Evolutionary conservation across 2,329 filamentous ascomycete genomes (phyloP).

Genomic region (Cytospora paraplurivora): DNA sequence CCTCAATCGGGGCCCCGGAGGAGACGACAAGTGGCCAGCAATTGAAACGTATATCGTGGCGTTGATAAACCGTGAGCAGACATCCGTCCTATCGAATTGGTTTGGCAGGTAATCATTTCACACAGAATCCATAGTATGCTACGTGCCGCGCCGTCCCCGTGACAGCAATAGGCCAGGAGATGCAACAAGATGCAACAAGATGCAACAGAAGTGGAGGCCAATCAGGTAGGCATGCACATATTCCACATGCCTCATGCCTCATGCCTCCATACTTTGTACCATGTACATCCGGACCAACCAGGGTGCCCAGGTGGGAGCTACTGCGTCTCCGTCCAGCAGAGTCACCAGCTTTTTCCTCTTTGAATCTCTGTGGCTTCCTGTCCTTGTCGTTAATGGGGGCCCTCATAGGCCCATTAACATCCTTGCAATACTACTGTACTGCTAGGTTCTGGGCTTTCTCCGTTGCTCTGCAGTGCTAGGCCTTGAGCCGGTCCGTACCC

Average conservation of each 20-base stretch:
- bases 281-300: constrained; percentile 30
- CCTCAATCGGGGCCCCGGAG: not conserved
- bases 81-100: constrained; percentile 23
- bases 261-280: constrained; percentile 16
- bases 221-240: constrained; percentile 19
- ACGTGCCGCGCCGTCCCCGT: constrained; percentile 21
- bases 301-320: constrained; percentile 33
- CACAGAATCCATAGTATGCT: not conserved
- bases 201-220: constrained; percentile 31
- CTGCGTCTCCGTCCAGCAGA: constrained; percentile 40
- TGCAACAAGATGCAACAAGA: not conserved
- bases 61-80: constrained; percentile 10
- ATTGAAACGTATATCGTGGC: constrained; percentile 17
- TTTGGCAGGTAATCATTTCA: constrained; percentile 17
- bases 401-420: constrained; percentile 38
- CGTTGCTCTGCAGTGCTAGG: constrained; percentile 40
- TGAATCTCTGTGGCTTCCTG: constrained; percentile 34
- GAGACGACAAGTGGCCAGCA: constrained; percentile 15
- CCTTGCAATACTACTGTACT: constrained; percentile 33
- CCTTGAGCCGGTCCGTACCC: constrained; percentile 48
- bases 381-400: constrained; percentile 10
- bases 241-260: constrained; percentile 29
- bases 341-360: constrained; percentile 39
- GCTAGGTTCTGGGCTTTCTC: constrained; percentile 26
- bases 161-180: constrained; percentile 24